Percentiles rank a stretch among this genome's conserved stretches.
These are phyloP conservation scores for Ophiostoma australiae DNA, from an alignment of 2,329 filamentous ascomycete species.

Conservation along the genomic window DNA sequence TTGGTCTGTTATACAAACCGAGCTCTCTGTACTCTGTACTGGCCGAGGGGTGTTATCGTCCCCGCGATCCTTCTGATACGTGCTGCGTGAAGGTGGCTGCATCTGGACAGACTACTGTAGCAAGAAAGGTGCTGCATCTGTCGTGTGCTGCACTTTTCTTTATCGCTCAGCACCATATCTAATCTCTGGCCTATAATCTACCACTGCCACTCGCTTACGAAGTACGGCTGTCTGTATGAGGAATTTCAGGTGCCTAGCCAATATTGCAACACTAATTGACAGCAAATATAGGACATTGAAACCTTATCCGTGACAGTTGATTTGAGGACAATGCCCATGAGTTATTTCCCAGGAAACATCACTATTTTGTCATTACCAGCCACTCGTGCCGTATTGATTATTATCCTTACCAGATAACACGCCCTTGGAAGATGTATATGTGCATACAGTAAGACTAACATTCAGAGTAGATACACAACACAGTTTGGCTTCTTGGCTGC, in stretches of 20 bases:
- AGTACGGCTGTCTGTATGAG: not conserved
- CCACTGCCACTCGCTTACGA: not conserved
- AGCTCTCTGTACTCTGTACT: not conserved
- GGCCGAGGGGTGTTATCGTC: not conserved
- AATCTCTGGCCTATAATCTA: not conserved
- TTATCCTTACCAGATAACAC: not conserved
- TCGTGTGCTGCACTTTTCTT: not conserved
- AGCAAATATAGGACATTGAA: not conserved
- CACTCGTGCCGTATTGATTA: not conserved
- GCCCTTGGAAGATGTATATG: not conserved
- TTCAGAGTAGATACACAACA: not conserved
- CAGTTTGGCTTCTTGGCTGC: not conserved
- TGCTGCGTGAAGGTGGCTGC: not conserved
- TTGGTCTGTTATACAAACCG: not conserved
- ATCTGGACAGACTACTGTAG: not conserved
- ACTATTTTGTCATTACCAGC: not conserved
- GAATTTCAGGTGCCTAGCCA: conserved; percentile 12
- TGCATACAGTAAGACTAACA: not conserved
- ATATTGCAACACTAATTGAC: not conserved
- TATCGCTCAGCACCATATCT: not conserved
- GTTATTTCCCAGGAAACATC: not conserved
- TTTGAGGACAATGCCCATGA: not conserved
- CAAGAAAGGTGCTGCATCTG: not conserved
- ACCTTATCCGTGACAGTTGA: not conserved
- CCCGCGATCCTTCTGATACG: not conserved